Evolutionary conservation across 768 basidiomycete species (phyloP).

Genomic region (Russula lepida): DNA sequence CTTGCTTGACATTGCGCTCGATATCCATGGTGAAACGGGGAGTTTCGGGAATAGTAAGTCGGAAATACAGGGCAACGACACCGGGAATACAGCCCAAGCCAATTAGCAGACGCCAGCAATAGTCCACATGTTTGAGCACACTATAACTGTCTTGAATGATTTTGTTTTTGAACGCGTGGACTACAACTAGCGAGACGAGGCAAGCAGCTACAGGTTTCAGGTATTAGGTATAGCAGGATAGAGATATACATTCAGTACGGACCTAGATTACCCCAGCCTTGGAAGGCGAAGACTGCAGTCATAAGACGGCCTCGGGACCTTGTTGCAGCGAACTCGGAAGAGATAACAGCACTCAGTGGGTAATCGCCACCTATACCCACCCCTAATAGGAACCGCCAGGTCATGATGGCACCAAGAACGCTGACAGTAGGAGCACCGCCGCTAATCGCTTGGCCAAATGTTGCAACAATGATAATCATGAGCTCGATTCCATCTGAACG

Average conservation of each 20-base stretch:
- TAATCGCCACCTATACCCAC: conserved; percentile 88
- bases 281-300: conserved; percentile 79
- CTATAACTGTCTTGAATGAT: conserved; percentile 40
- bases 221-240: background rate
- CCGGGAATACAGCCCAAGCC: conserved; percentile 83
- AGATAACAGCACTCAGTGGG: conserved; percentile 76
- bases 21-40: conserved; percentile 91
- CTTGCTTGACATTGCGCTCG: conserved; percentile 73
- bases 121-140: conserved; percentile 50
- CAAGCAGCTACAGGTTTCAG: conserved; percentile 41
- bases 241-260: conserved; percentile 22
- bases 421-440: conserved; percentile 57
- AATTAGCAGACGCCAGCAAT: conserved; percentile 80
- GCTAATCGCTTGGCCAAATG: conserved; percentile 72
- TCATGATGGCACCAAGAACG: conserved; percentile 68
- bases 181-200: conserved; percentile 55
- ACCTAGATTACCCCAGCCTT: conserved; percentile 86
- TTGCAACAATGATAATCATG: conserved; percentile 73
- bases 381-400: conserved; percentile 81
- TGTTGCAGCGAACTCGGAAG: conserved; percentile 80
- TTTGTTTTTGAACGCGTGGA: conserved; percentile 56
- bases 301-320: conserved; percentile 76
- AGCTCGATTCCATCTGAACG: conserved; percentile 62
- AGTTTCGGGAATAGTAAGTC: conserved; percentile 87
- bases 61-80: conserved; percentile 79